These are phyloP conservation scores for Pythium rishiriense DNA, from an alignment of 352 stramenopile species.

Conservation along the genomic window DNA sequence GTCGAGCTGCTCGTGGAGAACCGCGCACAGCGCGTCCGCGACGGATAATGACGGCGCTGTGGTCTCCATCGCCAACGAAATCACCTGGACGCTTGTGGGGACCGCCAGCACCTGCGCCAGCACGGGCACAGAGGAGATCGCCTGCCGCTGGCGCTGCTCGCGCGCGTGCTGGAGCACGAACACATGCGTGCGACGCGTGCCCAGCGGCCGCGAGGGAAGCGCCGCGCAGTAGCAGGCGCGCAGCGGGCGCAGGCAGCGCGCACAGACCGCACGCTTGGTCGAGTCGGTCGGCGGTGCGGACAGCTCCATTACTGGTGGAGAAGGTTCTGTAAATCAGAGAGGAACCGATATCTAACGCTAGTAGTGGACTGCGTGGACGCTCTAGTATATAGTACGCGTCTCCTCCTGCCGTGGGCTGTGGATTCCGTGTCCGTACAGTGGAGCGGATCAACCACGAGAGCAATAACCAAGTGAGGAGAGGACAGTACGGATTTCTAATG, in stretches of 20 bases:
- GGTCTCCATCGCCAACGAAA: slow-evolving; percentile 37
- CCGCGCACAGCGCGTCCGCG: slow-evolving; percentile 18
- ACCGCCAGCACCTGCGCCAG: slow-evolving; percentile 44
- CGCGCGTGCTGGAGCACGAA: slow-evolving; percentile 65
- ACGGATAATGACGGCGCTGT: slow-evolving; percentile 21
- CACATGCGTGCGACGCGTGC: slow-evolving; percentile 39
- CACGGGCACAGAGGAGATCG: slow-evolving; percentile 71
- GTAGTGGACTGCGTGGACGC: too few species aligned
- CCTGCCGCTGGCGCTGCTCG: slow-evolving; percentile 50
- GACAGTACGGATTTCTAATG: neutral
- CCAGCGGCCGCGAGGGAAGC: slow-evolving; percentile 34
- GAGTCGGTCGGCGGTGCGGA: neutral
- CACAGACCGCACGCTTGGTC: slow-evolving; percentile 37
- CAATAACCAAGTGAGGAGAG: neutral
- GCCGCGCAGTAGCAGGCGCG: slow-evolving; percentile 60
- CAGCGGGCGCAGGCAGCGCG: slow-evolving; percentile 43
- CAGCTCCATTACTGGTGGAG: too few species aligned
- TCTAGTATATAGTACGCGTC: too few species aligned
- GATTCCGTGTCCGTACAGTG: neutral
- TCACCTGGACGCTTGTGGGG: slow-evolving; percentile 30
- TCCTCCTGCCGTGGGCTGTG: too few species aligned
- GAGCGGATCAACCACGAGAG: too few species aligned
- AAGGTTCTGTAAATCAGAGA: too few species aligned
- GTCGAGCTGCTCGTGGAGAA: slow-evolving; percentile 1
- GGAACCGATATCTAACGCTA: too few species aligned